A percentile compares a stretch with the other conserved stretches of the same genome.
Conservation (phyloP, 192 early-diverging fungal species). For the Phycomyces blakesleeanus region DNA sequence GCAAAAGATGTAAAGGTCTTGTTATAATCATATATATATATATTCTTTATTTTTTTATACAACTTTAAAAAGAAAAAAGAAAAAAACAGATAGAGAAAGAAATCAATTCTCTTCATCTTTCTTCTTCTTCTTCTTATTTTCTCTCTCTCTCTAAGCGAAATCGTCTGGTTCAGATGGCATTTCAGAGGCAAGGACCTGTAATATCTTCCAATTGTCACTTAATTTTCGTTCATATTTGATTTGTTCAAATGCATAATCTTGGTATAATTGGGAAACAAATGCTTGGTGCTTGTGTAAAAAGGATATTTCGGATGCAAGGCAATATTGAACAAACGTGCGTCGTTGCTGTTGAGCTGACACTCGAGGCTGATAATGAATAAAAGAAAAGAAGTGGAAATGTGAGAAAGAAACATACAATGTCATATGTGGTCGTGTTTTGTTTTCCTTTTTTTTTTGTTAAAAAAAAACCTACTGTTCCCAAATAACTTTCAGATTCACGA, state of each 20-base stretch:
- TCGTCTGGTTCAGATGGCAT: conserved; percentile 45
- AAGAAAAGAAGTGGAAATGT: too few species aligned
- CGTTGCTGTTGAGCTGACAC: conserved; percentile 37
- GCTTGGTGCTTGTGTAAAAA: conserved; percentile 59
- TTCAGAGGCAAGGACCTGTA: conserved; percentile 41
- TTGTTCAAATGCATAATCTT: conserved; percentile 56
- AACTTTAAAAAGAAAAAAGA: too few species aligned
- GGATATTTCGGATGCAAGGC: conserved; percentile 53
- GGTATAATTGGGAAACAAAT: conserved; percentile 54
- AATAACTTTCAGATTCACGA: conserved; percentile 47
- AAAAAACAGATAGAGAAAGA: too few species aligned
- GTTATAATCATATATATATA: too few species aligned
- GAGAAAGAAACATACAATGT: too few species aligned
- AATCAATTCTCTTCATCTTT: not conserved
- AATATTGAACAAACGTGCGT: conserved; percentile 47
- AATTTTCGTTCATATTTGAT: conserved; percentile 48
- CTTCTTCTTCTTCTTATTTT: not conserved
- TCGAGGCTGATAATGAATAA: conserved; percentile 13
- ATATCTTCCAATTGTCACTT: conserved; percentile 48
- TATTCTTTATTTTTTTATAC: too few species aligned
- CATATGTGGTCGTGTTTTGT: not conserved
- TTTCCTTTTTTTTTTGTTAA: conserved; percentile 32
- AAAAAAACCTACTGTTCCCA: conserved; percentile 22
- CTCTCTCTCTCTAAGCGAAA: conserved; percentile 13
- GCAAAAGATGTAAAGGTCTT: too few species aligned